Conservation (phyloP, 139 green algal species). For the Eudorina sp. region DNA sequence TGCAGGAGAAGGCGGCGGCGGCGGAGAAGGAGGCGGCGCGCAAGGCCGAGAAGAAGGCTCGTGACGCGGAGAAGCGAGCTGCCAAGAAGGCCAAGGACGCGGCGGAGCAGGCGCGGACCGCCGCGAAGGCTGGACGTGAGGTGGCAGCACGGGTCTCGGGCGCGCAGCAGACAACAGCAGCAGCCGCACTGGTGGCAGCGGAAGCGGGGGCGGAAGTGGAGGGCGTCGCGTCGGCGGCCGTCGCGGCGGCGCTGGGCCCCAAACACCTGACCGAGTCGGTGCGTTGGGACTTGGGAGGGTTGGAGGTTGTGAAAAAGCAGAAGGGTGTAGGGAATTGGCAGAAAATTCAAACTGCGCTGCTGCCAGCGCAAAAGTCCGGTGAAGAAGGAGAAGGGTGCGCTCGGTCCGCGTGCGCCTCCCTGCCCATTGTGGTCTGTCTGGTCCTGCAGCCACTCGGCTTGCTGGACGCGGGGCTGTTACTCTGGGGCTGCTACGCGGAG, state of each 20-base stretch:
- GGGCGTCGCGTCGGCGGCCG: neutral
- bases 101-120: neutral
- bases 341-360: too few relatives aligned
- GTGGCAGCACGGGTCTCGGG: neutral
- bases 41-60: neutral
- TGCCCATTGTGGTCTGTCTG: too few relatives aligned
- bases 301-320: too few relatives aligned
- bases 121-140: neutral
- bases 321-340: too few relatives aligned
- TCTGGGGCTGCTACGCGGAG: too few relatives aligned
- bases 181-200: neutral
- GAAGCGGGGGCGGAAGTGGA: neutral
- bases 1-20: slow-evolving; percentile 4
- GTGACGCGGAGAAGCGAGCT: neutral
- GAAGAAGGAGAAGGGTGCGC: too few relatives aligned
- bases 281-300: too few relatives aligned
- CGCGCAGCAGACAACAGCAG: neutral
- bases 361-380: too few relatives aligned
- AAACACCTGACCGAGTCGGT: too few relatives aligned
- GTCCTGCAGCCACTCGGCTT: too few relatives aligned
- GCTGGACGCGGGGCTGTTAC: too few relatives aligned
- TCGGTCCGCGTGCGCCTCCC: too few relatives aligned
- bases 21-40: neutral
- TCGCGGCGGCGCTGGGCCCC: neutral
- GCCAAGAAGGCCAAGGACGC: slow-evolving; percentile 5